A percentile compares a stretch with the other conserved stretches of the same genome.
phyloP scores from a whole-genome alignment of 768 basidiomycete genomes.

The Suillus subaureus region DNA sequence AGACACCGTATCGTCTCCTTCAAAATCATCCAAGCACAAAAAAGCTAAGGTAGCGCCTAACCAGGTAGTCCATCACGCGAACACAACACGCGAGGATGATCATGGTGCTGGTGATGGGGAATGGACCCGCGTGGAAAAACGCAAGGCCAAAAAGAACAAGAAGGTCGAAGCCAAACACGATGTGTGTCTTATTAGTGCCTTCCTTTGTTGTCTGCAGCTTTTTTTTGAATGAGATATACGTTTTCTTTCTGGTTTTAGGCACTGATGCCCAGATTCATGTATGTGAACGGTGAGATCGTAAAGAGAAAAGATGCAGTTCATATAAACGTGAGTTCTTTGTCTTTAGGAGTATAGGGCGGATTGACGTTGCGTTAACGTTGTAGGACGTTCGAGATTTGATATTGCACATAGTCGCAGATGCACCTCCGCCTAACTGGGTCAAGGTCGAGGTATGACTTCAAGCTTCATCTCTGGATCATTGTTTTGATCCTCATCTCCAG shows the following conservation, averaged over 20 bases:
- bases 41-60: slow-evolving; percentile 38
- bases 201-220: neutral
- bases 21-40: slow-evolving; percentile 33
- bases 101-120: slow-evolving; percentile 35
- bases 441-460: slow-evolving; percentile 65
- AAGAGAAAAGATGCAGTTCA: slow-evolving; percentile 74
- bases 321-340: slow-evolving; percentile 63
- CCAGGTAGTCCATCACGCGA: slow-evolving; percentile 5
- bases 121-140: slow-evolving; percentile 75
- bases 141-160: slow-evolving; percentile 69
- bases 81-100: slow-evolving; percentile 17
- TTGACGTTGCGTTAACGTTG: neutral
- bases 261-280: slow-evolving; percentile 71
- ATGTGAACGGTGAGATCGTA: slow-evolving; percentile 73
- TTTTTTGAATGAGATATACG: slow-evolving; percentile 14
- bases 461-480: neutral
- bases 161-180: slow-evolving; percentile 59
- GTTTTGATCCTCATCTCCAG: slow-evolving; percentile 40
- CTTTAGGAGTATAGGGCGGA: neutral
- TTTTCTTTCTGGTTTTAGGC: slow-evolving; percentile 17
- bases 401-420: slow-evolving; percentile 80
- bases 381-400: slow-evolving; percentile 90
- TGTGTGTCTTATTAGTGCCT: slow-evolving; percentile 45
- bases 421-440: slow-evolving; percentile 86
- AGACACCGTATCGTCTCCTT: slow-evolving; percentile 19